phyloP scores from a whole-genome alignment of 306 rosid genomes.

The Cyamopsis tetragonoloba region DNA sequence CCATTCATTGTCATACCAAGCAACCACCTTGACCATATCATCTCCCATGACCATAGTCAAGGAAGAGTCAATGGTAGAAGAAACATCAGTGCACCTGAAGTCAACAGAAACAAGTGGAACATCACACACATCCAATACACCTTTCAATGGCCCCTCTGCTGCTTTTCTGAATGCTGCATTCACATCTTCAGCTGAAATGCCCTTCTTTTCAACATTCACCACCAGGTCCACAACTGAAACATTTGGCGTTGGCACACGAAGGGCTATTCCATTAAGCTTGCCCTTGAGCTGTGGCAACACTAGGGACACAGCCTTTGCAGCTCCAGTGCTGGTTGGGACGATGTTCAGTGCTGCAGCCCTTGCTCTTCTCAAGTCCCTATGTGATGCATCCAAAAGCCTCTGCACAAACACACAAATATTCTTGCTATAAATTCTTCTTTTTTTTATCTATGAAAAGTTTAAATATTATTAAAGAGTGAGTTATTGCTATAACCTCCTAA shows the following conservation, averaged over 20 bases:
- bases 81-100: constrained; percentile 87
- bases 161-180: constrained; percentile 92
- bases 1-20: constrained; percentile 99
- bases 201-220: constrained; percentile 82
- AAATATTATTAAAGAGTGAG: too few relatives aligned
- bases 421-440: too few relatives aligned
- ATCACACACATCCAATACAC: constrained; percentile 91
- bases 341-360: constrained; percentile 97
- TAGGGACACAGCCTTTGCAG: constrained; percentile 95
- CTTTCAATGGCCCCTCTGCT: constrained; percentile 79
- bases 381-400: constrained; percentile 99
- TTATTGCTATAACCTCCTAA: too few relatives aligned
- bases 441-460: too few relatives aligned
- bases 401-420: constrained; percentile 29
- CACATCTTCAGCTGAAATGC: constrained; percentile 85
- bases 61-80: constrained; percentile 90
- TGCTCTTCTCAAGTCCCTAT: constrained; percentile 92
- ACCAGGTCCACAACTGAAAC: constrained; percentile 96
- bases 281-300: constrained; percentile 94
- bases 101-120: constrained; percentile 90
- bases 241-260: constrained; percentile 95
- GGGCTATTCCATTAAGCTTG: constrained; percentile 94
- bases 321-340: constrained; percentile 99
- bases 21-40: constrained; percentile 98
- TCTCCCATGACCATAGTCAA: constrained; percentile 99